Evolutionary conservation across 2,329 filamentous ascomycete genomes (phyloP), one percentile per base, ranked within the genome.

Genomic region (Pyricularia pennisetigena): DNA sequence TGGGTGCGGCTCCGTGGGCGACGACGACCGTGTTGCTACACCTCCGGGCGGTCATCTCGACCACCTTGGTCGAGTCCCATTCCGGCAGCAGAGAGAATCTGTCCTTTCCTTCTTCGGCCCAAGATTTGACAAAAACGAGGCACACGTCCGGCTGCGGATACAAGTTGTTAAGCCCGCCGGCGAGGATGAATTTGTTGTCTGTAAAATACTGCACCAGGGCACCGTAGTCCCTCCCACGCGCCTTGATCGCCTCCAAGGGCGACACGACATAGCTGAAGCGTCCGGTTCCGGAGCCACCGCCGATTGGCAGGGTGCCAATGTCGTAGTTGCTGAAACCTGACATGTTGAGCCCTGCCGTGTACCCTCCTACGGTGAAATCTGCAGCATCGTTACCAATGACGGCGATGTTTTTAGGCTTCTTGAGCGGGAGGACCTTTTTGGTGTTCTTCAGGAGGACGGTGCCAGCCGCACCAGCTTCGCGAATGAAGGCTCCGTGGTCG

Each of bases 391-490:
- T 71, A 71, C 87, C 73, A 81, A 87, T 77, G 80, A 85, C 72
- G 75, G 83, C 79, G 83, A 88, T 76, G 78, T 80, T 76, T 81
- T 88, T 76, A 87, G 82, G 82, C 3, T 78, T 78, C 73, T 83
- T 83, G 54, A 87, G 79, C 0, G 90, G 90, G 5, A 93, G 80
- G 1, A 82, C 82, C 41, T 82, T 83, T 70, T 82, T 82, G 32
- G 79, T 79, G 78, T 94, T 94, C 82, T 94, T 94, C 70, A 94
- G 80, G 1, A 94, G 82, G 20, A 93, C 86, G 14, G 86, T 89
- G 24, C 88, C 89, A 69, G 76, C 78, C 14, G 78, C 75, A 20
- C 76, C 82, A 71, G 88, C 83, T 82, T 85, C 85, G 65, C 85
- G 81, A 71, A 86, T 81, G 4, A 88, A 75, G 0, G 81, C 75